Percentiles rank a stretch among this genome's conserved stretches.
phyloP scores from a whole-genome alignment of 2,329 filamentous ascomycete species.

The Microsporum ferrugineum region DNA sequence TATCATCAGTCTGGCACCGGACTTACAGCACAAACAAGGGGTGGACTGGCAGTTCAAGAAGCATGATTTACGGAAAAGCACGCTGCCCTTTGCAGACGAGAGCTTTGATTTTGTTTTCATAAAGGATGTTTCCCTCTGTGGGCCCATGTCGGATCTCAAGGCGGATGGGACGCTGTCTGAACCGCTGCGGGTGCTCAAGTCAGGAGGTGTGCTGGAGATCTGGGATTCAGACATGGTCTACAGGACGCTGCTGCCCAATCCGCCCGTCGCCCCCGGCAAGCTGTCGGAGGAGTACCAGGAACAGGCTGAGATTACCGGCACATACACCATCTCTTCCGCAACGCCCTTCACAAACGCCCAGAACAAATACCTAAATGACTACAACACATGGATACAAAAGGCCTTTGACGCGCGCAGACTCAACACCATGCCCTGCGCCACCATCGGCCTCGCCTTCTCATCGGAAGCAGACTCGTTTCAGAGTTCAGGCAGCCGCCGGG shows the following conservation, averaged over 20 bases:
- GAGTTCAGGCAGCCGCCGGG: conserved; percentile 59
- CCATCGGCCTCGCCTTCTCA: conserved; percentile 63
- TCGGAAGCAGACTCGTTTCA: conserved; percentile 64
- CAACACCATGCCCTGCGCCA: conserved; percentile 63
- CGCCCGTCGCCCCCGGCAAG: conserved; percentile 47
- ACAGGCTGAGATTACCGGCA: conserved; percentile 57
- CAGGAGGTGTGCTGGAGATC: conserved; percentile 69
- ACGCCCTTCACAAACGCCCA: conserved; percentile 70
- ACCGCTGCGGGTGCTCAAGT: conserved; percentile 61
- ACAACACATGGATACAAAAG: conserved; percentile 69
- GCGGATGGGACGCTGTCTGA: conserved; percentile 52
- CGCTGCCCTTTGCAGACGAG: conserved; percentile 65
- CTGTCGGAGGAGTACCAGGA: conserved; percentile 51
- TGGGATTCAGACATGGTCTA: conserved; percentile 84
- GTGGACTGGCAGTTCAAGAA: conserved; percentile 84
- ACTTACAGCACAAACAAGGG: conserved; percentile 51
- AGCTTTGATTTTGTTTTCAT: conserved; percentile 83
- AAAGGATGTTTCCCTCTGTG: conserved; percentile 68
- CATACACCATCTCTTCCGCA: conserved; percentile 70
- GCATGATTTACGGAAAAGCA: conserved; percentile 65
- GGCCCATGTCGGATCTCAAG: conserved; percentile 46
- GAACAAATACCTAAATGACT: conserved; percentile 71
- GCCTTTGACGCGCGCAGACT: conserved; percentile 62
- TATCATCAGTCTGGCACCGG: conserved; percentile 59
- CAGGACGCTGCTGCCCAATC: conserved; percentile 70